Evolutionary conservation across 225 moss, liverwort and hornwort genomes (phyloP).

Genomic region (Polytrichum formosum): DNA sequence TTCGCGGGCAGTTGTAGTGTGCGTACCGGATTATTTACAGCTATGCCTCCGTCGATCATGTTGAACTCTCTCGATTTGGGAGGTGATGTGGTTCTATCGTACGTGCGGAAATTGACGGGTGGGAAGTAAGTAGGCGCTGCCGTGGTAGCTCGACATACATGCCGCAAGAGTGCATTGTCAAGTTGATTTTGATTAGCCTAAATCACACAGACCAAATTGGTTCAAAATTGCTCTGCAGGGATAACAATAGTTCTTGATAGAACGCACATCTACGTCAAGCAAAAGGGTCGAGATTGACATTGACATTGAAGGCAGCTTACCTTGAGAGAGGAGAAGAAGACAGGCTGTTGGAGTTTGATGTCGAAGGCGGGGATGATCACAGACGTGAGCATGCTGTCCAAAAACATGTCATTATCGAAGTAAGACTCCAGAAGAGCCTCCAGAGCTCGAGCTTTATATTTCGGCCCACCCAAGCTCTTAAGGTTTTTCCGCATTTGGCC

Average conservation of each 20-base stretch:
- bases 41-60: slow-evolving; percentile 49
- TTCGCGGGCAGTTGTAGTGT: background rate
- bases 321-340: slow-evolving; percentile 34
- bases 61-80: slow-evolving; percentile 39
- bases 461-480: slow-evolving; percentile 21
- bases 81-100: slow-evolving; percentile 7
- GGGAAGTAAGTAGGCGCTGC: slow-evolving; percentile 57
- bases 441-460: slow-evolving; percentile 41
- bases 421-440: slow-evolving; percentile 21
- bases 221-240: background rate
- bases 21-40: slow-evolving; percentile 53
- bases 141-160: slow-evolving; percentile 34
- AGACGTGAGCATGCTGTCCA: slow-evolving; percentile 29
- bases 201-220: background rate
- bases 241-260: background rate
- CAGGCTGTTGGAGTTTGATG: slow-evolving; percentile 49
- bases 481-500: slow-evolving; percentile 3
- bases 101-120: slow-evolving; percentile 31
- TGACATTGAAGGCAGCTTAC: background rate
- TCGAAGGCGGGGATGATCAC: slow-evolving; percentile 58
- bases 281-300: background rate
- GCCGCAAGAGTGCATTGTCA: slow-evolving; percentile 10
- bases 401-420: slow-evolving; percentile 21
- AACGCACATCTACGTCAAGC: background rate
- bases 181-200: slow-evolving; percentile 14